Base-by-base conservation (phyloP, 1,284 basidiomycete genomes). In the Marasmius tenuissimus region DNA sequence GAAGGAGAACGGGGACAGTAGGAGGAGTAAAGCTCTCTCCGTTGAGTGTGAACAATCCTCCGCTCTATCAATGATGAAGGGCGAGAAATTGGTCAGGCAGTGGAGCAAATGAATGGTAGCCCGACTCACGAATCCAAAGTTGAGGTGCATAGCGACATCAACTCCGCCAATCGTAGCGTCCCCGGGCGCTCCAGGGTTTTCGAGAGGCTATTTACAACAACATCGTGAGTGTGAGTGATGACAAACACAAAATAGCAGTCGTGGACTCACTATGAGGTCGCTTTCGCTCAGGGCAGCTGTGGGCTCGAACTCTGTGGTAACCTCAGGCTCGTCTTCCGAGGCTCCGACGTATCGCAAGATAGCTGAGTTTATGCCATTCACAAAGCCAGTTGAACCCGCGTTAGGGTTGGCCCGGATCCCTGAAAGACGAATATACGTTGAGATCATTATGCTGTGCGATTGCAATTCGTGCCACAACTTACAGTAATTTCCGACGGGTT, bases 311-410 rank as follows among this genome's bases (percentile, higher is more conserved):
- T 27, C 27, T 34, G 14, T 37, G 34, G 20, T 18, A 16, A 35
- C 52, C 35, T 67, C 74, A 1, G 79, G 80, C 40, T 79, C 79
- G 20, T 57, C 48, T 4, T 63, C 59, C 0, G 70, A 61, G 6
- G 81, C 81, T 10, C 78, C 79, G 0, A 57, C 60, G 61, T 84
- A 84, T 22, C 77, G 75, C 33, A 84, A 59, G 48, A 84, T 78
- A 1, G 80, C 82, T 38, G 70, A 66, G 59, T 78, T 79, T 39
- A 72, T 64, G 10, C 74, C 74, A 8, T 65, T 67, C 0, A 48
- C 65, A 53, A 76, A 73, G 11, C 63, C 65, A 10, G 61, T 57
- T 6, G 51, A 55, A 18, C 51, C 67, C 33, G 61, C 55, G 53
- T 63, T 69, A 2, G 73, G 69, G 16, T 65, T 52, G 14, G 71